Evolutionary conservation across 345 rosid species (phyloP).

Genomic region (Corchorus capsularis): DNA sequence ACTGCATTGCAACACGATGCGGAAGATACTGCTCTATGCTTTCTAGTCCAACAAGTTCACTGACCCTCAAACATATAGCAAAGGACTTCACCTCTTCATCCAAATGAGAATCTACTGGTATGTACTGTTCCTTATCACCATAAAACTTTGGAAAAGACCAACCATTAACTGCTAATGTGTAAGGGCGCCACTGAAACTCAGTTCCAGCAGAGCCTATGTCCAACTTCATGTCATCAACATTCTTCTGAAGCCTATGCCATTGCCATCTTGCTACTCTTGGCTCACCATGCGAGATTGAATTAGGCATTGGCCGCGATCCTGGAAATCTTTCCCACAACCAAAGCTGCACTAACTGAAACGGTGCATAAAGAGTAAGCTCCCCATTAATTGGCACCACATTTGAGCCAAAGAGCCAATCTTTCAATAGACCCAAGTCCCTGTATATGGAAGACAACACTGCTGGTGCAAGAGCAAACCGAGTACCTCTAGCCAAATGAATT

Average conservation of each 20-base stretch:
- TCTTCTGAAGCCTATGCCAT: constrained; percentile 29
- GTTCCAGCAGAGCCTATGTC: constrained; percentile 29
- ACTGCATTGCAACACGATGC: constrained; percentile 56
- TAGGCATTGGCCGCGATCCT: constrained; percentile 29
- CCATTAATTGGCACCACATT: not conserved
- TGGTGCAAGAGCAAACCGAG: constrained; percentile 43
- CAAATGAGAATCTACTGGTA: constrained; percentile 11
- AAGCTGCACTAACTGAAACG: constrained; percentile 43
- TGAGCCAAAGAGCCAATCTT: constrained; percentile 14
- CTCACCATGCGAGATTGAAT: constrained; percentile 20
- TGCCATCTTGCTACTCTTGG: constrained; percentile 43
- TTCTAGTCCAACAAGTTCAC: constrained; percentile 42
- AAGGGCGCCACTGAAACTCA: constrained; percentile 55
- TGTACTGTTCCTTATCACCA: constrained; percentile 25
- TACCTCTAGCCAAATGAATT: constrained; percentile 39
- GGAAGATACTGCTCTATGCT: constrained; percentile 46
- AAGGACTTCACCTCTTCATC: constrained; percentile 36
- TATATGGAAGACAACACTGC: constrained; percentile 46
- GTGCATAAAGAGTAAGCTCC: constrained; percentile 21
- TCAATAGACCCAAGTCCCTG: constrained; percentile 37
- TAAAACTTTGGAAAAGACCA: constrained; percentile 34
- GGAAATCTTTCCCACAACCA: constrained; percentile 61
- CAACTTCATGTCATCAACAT: constrained; percentile 11
- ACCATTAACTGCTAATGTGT: constrained; percentile 20
- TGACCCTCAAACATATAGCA: constrained; percentile 34